phyloP scores from a whole-genome alignment of 441 rosid genomes.

The Corymbia citriodora region DNA sequence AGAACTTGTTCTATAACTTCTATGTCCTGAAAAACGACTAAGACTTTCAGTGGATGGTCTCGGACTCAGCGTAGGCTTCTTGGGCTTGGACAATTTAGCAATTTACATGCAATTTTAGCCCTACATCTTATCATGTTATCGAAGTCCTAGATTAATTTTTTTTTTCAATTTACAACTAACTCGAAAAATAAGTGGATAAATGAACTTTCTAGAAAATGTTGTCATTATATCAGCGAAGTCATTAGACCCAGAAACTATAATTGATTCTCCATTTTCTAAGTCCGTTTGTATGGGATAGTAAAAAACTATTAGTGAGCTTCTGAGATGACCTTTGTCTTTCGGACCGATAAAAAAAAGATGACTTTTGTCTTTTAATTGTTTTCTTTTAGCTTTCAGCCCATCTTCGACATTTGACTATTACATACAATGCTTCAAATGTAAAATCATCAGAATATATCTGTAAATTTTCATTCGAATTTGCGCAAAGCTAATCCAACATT shows the following conservation, averaged over 20 bases:
- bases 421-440: not conserved
- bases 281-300: not conserved
- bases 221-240: not conserved
- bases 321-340: not conserved
- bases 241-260: not conserved
- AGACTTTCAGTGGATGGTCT: not conserved
- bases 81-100: not conserved
- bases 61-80: not conserved
- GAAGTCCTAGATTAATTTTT: not conserved
- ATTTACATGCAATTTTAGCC: not conserved
- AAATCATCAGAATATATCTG: not conserved
- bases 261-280: not conserved
- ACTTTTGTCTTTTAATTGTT: not conserved
- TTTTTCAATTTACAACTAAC: not conserved
- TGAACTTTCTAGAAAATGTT: not conserved
- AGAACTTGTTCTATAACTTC: not conserved
- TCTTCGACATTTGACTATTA: not conserved
- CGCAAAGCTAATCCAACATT: not conserved
- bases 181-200: not conserved
- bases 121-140: not conserved
- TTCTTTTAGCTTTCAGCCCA: not conserved
- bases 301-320: not conserved
- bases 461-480: not conserved
- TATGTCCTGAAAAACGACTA: not conserved
- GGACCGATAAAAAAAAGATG: not conserved